Base-by-base conservation (phyloP, 176 grass and related monocot genomes). In the Leersia perrieri region DNA sequence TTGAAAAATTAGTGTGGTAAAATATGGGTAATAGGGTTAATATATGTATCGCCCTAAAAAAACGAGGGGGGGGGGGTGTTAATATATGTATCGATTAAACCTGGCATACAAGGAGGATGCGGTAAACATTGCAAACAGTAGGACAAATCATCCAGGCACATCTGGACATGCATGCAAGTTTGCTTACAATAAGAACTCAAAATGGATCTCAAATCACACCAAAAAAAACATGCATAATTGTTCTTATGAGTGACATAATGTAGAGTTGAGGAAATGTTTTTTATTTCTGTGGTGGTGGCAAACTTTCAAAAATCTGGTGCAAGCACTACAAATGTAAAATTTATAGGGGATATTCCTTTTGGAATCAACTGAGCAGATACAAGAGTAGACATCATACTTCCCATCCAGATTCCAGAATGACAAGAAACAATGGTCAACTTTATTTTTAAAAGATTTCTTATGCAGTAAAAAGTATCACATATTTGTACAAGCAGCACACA, bases 241-340 rank as follows among this genome's bases (percentile, higher is more conserved):
- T 7, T 53, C 4, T n/a, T 9, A 7, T 18, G 45, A 51, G 20
- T 51, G 45, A 51, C 45, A 51, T 14, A 14, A 7, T 51, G 16
- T 7, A n/a, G 20, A 55, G 20, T 55, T 23, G 20, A 55, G 18
- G 45, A 49, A 49, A 53, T 41, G 26, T 58, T 68, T 68, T n/a
- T 23, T 27, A 55, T 74, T 74, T n/a, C 31, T 36, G 31, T 58
- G 5, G 15, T n/a, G 29, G 11, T 14, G 13, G 75, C 75, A 40
- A 72, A 58, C 22, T 36, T 83, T 62, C 26, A 65, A 39, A 75
- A 47, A 3, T 40, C 33, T 44, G 33, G 78, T 75, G 69, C 61
- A 86, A 70, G 57, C 34, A 90, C 18, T 60, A 76, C 28, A 33
- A 57, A 87, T 81, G 38, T 75, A 89, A 63, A 77, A 81, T 91